Evolutionary conservation across 345 rosid genomes (phyloP), one percentile per base, ranked within the genome.

Genomic region (Odontarrhena argentea): DNA sequence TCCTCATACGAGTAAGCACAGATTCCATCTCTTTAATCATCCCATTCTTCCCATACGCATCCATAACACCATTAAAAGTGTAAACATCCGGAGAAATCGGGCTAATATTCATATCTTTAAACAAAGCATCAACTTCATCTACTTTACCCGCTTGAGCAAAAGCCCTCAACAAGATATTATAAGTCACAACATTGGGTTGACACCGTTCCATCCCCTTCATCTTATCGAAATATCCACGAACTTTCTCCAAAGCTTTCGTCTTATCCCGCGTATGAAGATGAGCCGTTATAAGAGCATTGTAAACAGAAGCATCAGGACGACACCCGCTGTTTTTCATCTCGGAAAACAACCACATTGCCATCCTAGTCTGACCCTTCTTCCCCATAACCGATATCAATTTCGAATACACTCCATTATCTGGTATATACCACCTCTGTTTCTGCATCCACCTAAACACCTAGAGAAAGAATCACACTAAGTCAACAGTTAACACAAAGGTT

Each of bases 371-470:
- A 38, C 96, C 96, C 56, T 83, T 87, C 74, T 87, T 91, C 14
- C 97, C 96, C 94, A 91, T 88, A 25, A 85, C 85, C 0, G 97
- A 75, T 66, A 88, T 91, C 68, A 88, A 35, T 74, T 91, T 91
- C 0, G 97, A 91, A 67, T 88, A 91, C 12, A 89, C 78, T 53
- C 97, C 97, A 58, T 82, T 91, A 76, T 91, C 97, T 0, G 96
- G 80, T 0, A 89, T 75, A 18, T 92, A 92, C 98, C 98, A 92
- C 0, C 91, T 77, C 47, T 87, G 98, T 69, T 83, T 92, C 82
- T 92, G 98, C 98, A 92, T 92, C 98, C 98, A 92, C 69, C 98
- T 89, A 82, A 89, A 92, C 60, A 89, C 98, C 98, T 89, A 74
- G 35, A 67, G 13, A 55, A 55, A 52, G 49, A 42, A 58, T 35